phyloP scores from a whole-genome alignment of 352 stramenopile genomes.

The Globisporangium abappressorium region DNA sequence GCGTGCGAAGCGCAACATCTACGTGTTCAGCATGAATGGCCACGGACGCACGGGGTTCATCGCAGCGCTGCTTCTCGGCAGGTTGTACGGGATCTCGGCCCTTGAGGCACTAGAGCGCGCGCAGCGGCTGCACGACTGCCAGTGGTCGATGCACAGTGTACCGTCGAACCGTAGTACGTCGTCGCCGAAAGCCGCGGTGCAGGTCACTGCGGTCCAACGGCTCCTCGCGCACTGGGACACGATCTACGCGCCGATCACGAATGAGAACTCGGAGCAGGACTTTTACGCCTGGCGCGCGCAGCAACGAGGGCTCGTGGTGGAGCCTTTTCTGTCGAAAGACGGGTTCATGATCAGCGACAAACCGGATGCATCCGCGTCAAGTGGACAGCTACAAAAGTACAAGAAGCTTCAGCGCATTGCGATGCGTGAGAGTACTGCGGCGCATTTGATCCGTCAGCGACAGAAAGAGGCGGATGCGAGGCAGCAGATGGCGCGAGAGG shows the following conservation, averaged over 20 bases:
- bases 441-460: slow-evolving; percentile 30
- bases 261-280: slow-evolving; percentile 34
- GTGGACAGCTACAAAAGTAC: slow-evolving; percentile 29
- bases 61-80: slow-evolving; percentile 58
- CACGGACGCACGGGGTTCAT: slow-evolving; percentile 71
- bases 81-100: slow-evolving; percentile 61
- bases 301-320: slow-evolving; percentile 46
- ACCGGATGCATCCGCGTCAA: slow-evolving; percentile 24
- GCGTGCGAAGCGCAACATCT: slow-evolving; percentile 53
- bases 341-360: slow-evolving; percentile 58
- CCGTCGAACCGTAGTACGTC: slow-evolving; percentile 34
- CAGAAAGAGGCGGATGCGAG: slow-evolving; percentile 19
- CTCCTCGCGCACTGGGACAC: slow-evolving; percentile 52
- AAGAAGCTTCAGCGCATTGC: slow-evolving; percentile 40
- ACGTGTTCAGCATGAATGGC: slow-evolving; percentile 71
- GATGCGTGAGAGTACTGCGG: slow-evolving; percentile 36
- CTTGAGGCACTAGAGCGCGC: slow-evolving; percentile 58
- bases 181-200: slow-evolving; percentile 47
- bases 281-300: slow-evolving; percentile 47
- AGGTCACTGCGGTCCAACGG: slow-evolving; percentile 44
- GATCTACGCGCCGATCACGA: slow-evolving; percentile 60
- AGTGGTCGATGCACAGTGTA: slow-evolving; percentile 30
- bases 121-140: slow-evolving; percentile 68
- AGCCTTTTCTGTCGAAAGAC: slow-evolving; percentile 38
- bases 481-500: slow-evolving; percentile 28